Evolutionary conservation across 208 protist species (phyloP).

Genomic region (Leishmania mexicana): DNA sequence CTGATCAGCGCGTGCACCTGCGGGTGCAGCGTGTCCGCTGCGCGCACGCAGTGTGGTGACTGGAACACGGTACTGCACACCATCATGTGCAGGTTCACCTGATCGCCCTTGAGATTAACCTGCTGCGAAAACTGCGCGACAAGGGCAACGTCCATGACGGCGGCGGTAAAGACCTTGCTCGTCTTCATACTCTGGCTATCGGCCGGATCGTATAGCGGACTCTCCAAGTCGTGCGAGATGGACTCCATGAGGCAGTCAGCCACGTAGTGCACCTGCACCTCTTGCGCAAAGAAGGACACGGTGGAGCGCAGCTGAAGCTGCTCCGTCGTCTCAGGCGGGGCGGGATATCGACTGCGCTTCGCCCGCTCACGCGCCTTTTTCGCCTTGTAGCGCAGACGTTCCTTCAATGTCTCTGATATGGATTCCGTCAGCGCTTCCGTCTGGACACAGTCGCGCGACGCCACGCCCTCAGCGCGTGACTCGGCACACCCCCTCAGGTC

Average conservation of each 20-base stretch:
- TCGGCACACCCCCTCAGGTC: constrained; percentile 67
- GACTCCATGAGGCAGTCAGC: constrained; percentile 56
- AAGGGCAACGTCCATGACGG: constrained; percentile 33
- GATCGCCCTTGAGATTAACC: constrained; percentile 47
- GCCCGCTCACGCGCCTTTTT: constrained; percentile 60
- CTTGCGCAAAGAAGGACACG: constrained; percentile 72
- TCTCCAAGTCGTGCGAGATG: constrained; percentile 3
- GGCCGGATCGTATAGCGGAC: not conserved
- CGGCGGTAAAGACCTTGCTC: constrained; percentile 35
- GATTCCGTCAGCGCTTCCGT: constrained; percentile 73
- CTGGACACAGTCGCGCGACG: constrained; percentile 85
- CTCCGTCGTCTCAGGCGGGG: constrained; percentile 59
- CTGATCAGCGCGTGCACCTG: constrained; percentile 69
- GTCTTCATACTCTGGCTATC: constrained; percentile 7
- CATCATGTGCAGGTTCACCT: constrained; percentile 65
- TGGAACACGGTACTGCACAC: constrained; percentile 46
- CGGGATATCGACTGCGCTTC: constrained; percentile 56
- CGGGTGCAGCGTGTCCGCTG: constrained; percentile 66
- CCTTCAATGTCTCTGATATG: constrained; percentile 61
- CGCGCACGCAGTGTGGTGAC: constrained; percentile 59
- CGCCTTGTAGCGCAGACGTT: constrained; percentile 49
- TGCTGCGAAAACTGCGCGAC: constrained; percentile 51
- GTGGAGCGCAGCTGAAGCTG: constrained; percentile 72
- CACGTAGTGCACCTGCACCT: constrained; percentile 71
- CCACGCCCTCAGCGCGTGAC: constrained; percentile 54